Evolutionary conservation across 2,329 filamentous ascomycete genomes (phyloP), one percentile per base, ranked within the genome.

Genomic region (Penicillium verrucosum): DNA sequence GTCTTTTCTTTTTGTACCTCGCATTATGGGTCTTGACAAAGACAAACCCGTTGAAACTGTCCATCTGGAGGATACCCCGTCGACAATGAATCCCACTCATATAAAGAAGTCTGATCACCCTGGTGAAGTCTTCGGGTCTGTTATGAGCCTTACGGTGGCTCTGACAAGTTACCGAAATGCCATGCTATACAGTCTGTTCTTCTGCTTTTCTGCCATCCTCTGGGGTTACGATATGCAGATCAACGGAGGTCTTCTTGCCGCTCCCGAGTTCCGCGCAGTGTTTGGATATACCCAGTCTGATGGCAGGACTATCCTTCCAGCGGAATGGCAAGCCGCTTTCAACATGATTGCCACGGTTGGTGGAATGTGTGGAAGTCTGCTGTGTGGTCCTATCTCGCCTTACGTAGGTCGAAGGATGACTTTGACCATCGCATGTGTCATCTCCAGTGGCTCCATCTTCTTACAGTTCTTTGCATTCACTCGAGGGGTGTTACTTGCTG

Each of bases 141-240:
- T 38, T 29, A 53, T 57, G 36, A 34, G 42, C 25, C 16, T 57
- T 1, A 52, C 42, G n/a, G 14, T 25, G 5, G 54, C 54, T n/a
- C 44, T 57, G 12, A 18, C 29, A 7, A 47, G 30, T 16, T 57
- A 57, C 30, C 40, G 54, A 6, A 53, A 42, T 37, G 38, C 54
- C n/a, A 48, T 42, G 23, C 12, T 45, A 5, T 57, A 53, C 49
- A 53, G 49, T 43, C n/a, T 57, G n/a, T 57, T 57, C 42, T 57
- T 57, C 43, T 57, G 54, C 30, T 47, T 57, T 42, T 57, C 54
- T 23, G 54, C 54, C 14, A 37, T 57, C 5, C 49, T 57, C 10
- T 57, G 54, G 54, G 54, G 54, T 8, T 57, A 57, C 7, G 54
- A 57, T 29, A 57, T 57, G 54, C 54, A 57, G 27, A 43, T 57